A percentile compares a stretch with the other conserved stretches of the same genome.
These are phyloP conservation scores for Boletus tomentosulus DNA, from an alignment of 768 basidiomycete genomes.

Conservation along the genomic window DNA sequence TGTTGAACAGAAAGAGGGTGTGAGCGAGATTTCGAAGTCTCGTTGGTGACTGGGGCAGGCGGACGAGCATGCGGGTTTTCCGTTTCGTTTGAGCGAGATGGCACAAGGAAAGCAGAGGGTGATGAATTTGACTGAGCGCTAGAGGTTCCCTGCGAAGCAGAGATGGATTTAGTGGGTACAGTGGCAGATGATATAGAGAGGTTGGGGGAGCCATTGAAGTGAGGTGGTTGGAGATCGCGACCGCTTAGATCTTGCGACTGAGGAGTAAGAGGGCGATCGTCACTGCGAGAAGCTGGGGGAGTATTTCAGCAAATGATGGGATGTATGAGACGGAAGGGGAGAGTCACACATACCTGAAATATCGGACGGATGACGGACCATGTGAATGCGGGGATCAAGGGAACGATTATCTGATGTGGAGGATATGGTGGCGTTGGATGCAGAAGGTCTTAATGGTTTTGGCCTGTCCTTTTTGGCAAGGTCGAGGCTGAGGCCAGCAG, in stretches of 20 bases:
- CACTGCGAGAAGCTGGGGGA: slow-evolving; percentile 8
- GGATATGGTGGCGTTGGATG: slow-evolving; percentile 23
- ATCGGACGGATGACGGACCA: slow-evolving; percentile 30
- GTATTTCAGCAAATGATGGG: neutral
- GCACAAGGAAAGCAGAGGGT: neutral
- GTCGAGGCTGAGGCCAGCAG: slow-evolving; percentile 40
- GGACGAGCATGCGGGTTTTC: slow-evolving; percentile 7
- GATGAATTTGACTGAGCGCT: slow-evolving; percentile 1
- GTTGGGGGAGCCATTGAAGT: neutral
- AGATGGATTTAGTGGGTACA: slow-evolving; percentile 20
- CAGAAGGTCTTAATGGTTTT: slow-evolving; percentile 16
- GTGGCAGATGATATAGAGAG: slow-evolving; percentile 7
- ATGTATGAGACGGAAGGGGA: neutral
- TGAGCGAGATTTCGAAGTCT: slow-evolving; percentile 1
- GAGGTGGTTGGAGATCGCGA: slow-evolving; percentile 6
- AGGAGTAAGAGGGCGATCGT: slow-evolving; percentile 20
- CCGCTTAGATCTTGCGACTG: slow-evolving; percentile 12
- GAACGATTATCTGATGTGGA: slow-evolving; percentile 11
- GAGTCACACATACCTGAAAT: slow-evolving; percentile 28
- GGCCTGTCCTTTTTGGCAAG: slow-evolving; percentile 26
- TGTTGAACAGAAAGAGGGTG: slow-evolving; percentile 11
- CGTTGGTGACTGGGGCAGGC: slow-evolving; percentile 1
- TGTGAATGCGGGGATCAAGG: slow-evolving; percentile 23
- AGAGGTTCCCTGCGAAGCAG: slow-evolving; percentile 16
- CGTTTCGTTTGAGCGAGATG: slow-evolving; percentile 21